Evolutionary conservation across 1,284 basidiomycete genomes (phyloP).

Genomic region (Ceratobasidium papillatum): DNA sequence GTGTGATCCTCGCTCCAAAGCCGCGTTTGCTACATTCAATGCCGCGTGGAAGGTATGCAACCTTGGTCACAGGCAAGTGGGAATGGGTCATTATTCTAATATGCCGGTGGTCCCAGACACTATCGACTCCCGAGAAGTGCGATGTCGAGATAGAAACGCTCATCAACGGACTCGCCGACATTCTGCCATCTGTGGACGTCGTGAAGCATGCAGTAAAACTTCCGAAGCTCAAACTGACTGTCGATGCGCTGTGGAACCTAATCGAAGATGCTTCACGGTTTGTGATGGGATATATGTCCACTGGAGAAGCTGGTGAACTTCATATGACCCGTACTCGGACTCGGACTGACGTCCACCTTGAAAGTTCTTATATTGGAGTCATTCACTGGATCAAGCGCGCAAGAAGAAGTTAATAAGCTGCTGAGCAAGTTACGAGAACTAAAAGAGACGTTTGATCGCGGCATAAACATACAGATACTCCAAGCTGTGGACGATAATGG

Average conservation of each 20-base stretch:
- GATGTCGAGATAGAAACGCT: background rate
- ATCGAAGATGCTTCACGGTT: slow-evolving; percentile 15
- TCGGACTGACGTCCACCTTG: background rate
- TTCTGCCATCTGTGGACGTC: background rate
- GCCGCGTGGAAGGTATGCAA: background rate
- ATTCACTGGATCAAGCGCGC: background rate
- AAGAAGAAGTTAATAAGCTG: background rate
- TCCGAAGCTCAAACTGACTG: background rate
- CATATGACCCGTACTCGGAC: background rate
- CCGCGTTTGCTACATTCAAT: background rate
- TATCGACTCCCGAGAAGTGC: slow-evolving; percentile 6
- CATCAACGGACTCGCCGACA: background rate
- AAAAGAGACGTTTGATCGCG: background rate
- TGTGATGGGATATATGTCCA: background rate
- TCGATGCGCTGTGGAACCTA: background rate
- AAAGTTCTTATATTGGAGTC: background rate
- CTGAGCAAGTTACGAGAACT: background rate
- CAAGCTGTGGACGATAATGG: background rate
- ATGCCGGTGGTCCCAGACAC: background rate
- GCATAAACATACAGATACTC: background rate
- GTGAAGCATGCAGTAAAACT: background rate
- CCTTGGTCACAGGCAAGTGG: too few relatives aligned
- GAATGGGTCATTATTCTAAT: too few relatives aligned
- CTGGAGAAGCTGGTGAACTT: background rate
- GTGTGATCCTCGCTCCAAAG: background rate